Evolutionary conservation across 2,329 filamentous ascomycete species (phyloP).

Genomic region (Juglanconis oblonga): DNA sequence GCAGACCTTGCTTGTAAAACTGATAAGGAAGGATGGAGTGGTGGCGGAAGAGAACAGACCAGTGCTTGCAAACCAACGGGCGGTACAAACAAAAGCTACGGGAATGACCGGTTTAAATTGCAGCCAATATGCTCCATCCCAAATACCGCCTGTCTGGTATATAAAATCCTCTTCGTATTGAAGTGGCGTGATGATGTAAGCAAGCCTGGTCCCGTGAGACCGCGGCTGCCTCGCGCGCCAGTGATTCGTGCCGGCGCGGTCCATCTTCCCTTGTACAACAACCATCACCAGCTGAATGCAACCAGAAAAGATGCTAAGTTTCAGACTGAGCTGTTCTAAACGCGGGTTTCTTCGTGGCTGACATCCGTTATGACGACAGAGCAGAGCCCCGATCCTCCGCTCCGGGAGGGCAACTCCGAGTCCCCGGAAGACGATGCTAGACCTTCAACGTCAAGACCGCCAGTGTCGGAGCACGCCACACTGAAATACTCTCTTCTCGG

Average conservation of each 20-base stretch:
- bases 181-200: too few relatives aligned
- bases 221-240: too few relatives aligned
- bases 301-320: not conserved
- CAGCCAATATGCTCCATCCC: too few relatives aligned
- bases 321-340: not conserved
- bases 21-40: too few relatives aligned
- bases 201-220: not conserved
- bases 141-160: too few relatives aligned
- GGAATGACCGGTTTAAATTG: too few relatives aligned
- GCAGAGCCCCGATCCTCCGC: not conserved
- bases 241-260: not conserved
- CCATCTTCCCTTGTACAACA: not conserved
- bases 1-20: too few relatives aligned
- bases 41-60: too few relatives aligned
- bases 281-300: not conserved
- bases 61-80: too few relatives aligned
- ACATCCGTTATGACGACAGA: not conserved
- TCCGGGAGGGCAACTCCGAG: not conserved
- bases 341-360: not conserved
- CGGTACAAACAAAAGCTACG: too few relatives aligned
- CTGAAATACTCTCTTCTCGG: slow-evolving; percentile 89
- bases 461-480: slow-evolving; percentile 43
- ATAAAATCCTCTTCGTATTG: too few relatives aligned
- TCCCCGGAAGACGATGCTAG: not conserved
- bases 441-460: not conserved